Conservation (phyloP, 352 stramenopile genomes). For the Blastocystis sp. region DNA sequence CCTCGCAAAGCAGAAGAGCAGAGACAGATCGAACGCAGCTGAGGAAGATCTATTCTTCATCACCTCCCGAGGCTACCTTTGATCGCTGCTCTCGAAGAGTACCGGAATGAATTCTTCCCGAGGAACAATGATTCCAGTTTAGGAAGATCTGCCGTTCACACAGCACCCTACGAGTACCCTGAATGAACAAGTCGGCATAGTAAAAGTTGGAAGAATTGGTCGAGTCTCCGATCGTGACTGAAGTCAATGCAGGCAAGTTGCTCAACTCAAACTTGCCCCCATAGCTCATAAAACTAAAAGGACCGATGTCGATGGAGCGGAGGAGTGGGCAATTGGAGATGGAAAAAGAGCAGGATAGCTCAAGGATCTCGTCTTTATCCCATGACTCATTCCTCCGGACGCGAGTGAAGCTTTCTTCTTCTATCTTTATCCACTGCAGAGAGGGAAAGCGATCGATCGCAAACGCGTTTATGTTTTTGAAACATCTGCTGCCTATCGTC, state of each 20-base stretch:
- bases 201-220: background rate
- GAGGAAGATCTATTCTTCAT: background rate
- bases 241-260: background rate
- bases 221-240: background rate
- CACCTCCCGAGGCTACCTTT: background rate
- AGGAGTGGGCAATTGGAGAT: background rate
- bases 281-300: background rate
- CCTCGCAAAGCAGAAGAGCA: background rate
- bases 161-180: background rate
- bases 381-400: background rate
- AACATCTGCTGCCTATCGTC: background rate
- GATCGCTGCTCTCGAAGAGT: background rate
- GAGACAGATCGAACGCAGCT: background rate
- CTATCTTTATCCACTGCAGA: background rate
- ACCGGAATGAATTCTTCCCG: background rate
- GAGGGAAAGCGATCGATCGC: background rate
- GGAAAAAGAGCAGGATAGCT: background rate
- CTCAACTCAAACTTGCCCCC: background rate
- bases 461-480: background rate
- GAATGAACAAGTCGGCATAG: background rate
- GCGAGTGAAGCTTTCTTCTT: background rate
- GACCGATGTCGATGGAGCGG: background rate
- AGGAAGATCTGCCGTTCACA: background rate
- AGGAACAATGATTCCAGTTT: background rate
- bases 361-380: background rate